These are phyloP conservation scores for Aquanectria penicillioides DNA, from an alignment of 2,329 filamentous ascomycete species.

Conservation along the genomic window DNA sequence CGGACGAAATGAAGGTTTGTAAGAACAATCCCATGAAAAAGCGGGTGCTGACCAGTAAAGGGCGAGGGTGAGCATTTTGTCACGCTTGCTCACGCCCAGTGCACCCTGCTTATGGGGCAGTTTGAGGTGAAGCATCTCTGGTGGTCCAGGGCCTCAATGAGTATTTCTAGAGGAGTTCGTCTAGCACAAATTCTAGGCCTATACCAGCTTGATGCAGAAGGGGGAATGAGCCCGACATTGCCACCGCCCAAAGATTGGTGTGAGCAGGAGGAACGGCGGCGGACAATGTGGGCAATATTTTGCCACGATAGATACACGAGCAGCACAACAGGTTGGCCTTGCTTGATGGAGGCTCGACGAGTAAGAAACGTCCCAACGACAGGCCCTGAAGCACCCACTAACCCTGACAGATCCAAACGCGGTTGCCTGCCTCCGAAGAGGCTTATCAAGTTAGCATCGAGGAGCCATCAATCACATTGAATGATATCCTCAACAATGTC, in stretches of 20 bases:
- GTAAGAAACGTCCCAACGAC: constrained; percentile 38
- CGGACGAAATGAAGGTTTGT: constrained; percentile 37
- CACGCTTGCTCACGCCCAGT: constrained; percentile 78
- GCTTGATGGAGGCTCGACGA: constrained; percentile 77
- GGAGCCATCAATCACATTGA: constrained; percentile 68
- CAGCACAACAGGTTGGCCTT: constrained; percentile 88
- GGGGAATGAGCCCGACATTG: constrained; percentile 78
- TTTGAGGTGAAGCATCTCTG: constrained; percentile 86
- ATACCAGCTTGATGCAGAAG: constrained; percentile 73
- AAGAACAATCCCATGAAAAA: rapidly evolving
- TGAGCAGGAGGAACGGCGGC: constrained; percentile 76
- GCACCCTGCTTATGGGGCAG: constrained; percentile 75
- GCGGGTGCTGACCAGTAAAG: constrained; percentile 23
- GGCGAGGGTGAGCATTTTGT: constrained; percentile 39
- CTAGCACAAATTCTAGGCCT: constrained; percentile 83
- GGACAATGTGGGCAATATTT: constrained; percentile 85
- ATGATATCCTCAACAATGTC: constrained; percentile 65
- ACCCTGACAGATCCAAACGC: constrained; percentile 69
- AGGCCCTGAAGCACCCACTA: background rate
- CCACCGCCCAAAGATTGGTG: constrained; percentile 80
- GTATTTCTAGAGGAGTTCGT: constrained; percentile 73
- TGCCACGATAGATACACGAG: constrained; percentile 83
- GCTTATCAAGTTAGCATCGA: constrained; percentile 73
- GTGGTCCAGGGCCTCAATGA: constrained; percentile 86
- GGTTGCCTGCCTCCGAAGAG: constrained; percentile 78